phyloP scores from a whole-genome alignment of 2,329 filamentous ascomycete species.

The Phyllosticta citribraziliensis region DNA sequence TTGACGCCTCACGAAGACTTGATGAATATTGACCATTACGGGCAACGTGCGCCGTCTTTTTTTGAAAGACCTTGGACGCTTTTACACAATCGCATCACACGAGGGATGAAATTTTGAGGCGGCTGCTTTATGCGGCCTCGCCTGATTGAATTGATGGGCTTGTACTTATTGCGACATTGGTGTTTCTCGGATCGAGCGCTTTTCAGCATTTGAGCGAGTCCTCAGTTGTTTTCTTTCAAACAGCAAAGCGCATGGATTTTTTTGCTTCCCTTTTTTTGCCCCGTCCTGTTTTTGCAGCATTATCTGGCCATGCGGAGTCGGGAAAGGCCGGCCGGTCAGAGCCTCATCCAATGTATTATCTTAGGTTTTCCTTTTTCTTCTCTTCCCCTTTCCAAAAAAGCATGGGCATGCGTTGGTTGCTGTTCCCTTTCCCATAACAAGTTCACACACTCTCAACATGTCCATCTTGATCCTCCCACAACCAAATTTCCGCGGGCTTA shows the following conservation, averaged over 20 bases:
- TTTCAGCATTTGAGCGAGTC: conserved; percentile 10
- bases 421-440: background rate
- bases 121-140: background rate
- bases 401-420: background rate
- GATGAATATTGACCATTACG: background rate
- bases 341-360: background rate
- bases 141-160: background rate
- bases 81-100: background rate
- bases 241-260: conserved; percentile 3
- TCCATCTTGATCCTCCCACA: too few relatives aligned
- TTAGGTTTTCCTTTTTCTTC: background rate
- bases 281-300: background rate
- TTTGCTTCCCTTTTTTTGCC: background rate
- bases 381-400: background rate
- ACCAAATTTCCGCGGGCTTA: too few relatives aligned
- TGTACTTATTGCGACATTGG: conserved; percentile 7
- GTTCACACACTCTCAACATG: background rate
- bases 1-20: background rate
- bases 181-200: background rate
- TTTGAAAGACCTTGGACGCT: background rate
- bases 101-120: background rate
- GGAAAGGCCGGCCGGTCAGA: background rate
- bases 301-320: background rate
- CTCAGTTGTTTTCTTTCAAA: background rate
- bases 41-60: background rate